Conservation (phyloP, 2,329 filamentous ascomycete species). For the Colletotrichum endophyticum region DNA sequence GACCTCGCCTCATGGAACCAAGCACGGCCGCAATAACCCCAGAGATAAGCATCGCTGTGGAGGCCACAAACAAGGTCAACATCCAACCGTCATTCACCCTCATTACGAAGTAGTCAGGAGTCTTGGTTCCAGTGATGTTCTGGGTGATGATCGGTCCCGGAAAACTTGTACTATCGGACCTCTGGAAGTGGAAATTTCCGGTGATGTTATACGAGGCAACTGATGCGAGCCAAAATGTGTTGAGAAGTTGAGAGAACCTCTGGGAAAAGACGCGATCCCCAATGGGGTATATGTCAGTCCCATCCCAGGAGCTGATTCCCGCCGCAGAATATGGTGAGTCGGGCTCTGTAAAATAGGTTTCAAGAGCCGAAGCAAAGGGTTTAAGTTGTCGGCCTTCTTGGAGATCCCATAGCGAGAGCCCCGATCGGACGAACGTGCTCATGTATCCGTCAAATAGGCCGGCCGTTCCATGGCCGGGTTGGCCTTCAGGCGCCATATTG, state of each 20-base stretch:
- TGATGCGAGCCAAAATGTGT: background rate
- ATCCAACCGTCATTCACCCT: background rate
- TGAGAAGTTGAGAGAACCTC: background rate
- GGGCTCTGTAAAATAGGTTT: background rate
- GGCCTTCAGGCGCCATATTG: background rate
- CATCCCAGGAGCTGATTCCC: background rate
- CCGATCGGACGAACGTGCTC: background rate
- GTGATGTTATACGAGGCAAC: background rate
- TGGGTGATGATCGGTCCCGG: background rate
- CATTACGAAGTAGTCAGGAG: background rate
- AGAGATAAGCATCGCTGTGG: background rate
- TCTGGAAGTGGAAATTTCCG: background rate
- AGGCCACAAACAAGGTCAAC: background rate
- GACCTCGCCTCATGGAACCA: conserved; percentile 30
- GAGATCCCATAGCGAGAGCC: background rate
- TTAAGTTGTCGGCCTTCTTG: background rate
- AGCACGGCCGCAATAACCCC: conserved; percentile 21
- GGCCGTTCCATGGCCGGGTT: background rate
- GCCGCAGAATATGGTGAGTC: background rate
- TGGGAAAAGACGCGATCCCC: background rate
- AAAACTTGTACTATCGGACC: too few species aligned
- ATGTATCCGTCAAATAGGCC: background rate
- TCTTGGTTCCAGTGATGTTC: background rate
- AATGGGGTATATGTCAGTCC: background rate
- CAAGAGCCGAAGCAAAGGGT: background rate